These are phyloP conservation scores for Termitomyces sp. DNA, from an alignment of 768 basidiomycete genomes.

Conservation along the genomic window DNA sequence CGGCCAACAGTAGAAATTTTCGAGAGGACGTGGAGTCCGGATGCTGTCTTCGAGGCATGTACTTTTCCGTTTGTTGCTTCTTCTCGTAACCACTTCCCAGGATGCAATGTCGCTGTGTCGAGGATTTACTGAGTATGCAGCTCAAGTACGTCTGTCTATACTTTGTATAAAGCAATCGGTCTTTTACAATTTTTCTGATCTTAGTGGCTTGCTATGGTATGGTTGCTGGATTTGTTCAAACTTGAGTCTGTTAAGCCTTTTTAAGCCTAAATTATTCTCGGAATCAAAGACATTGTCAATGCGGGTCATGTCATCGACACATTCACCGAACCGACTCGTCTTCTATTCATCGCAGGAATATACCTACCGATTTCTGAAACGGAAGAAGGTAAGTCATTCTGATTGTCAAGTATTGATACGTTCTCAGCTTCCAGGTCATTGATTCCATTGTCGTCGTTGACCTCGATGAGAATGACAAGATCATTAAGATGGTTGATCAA, in stretches of 20 bases:
- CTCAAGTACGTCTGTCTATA: slow-evolving; percentile 44
- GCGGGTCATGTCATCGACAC: slow-evolving; percentile 55
- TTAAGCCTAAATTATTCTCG: slow-evolving; percentile 49
- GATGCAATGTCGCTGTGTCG: slow-evolving; percentile 45
- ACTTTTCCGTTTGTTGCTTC: neutral
- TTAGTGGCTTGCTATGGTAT: slow-evolving; percentile 51
- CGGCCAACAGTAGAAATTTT: slow-evolving; percentile 49
- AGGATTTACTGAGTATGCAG: slow-evolving; percentile 44
- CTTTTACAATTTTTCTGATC: neutral
- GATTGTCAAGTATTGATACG: neutral
- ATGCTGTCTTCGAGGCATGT: slow-evolving; percentile 51
- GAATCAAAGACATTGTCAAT: slow-evolving; percentile 42
- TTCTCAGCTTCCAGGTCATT: slow-evolving; percentile 32
- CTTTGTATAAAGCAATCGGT: neutral
- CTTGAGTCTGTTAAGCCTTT: slow-evolving; percentile 1
- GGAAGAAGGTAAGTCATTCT: slow-evolving; percentile 36
- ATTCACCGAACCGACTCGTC: slow-evolving; percentile 52
- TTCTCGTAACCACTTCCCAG: slow-evolving; percentile 18
- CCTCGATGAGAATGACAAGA: slow-evolving; percentile 60
- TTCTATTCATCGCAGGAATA: slow-evolving; percentile 59
- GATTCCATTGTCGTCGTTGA: slow-evolving; percentile 60
- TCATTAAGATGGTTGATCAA: slow-evolving; percentile 51
- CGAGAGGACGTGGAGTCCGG: slow-evolving; percentile 43
- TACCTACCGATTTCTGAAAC: slow-evolving; percentile 42
- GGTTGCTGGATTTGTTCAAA: slow-evolving; percentile 14